Evolutionary conservation across 1,284 basidiomycete genomes (phyloP), one percentile per base, ranked within the genome.

Genomic region (Lentinula novae-zelandiae): DNA sequence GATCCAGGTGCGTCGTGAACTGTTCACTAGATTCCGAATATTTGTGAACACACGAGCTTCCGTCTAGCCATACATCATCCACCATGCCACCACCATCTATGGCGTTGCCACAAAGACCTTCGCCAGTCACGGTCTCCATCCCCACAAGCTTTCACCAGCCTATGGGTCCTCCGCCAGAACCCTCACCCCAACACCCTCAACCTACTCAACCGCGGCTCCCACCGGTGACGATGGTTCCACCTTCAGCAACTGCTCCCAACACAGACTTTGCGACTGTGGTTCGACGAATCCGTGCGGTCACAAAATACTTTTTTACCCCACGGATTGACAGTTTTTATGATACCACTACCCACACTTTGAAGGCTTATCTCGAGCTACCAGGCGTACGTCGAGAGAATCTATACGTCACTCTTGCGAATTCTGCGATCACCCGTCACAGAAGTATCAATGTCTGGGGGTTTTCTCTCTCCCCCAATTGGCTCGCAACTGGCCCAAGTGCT

Each of bases 371-470:
- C 9, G 54, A 56, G n/a, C 36, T 56, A 6, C 54, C 54, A 8
- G 54, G 54, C 12, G 42, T 56, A 8, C 39, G 40, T 27, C 20
- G 54, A 17, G 42, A 56, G 20, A 48, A 56, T 17, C 13, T 56
- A 3, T 31, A 17, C 9, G 40, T 56, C 5, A 39, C 54, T 10
- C 39, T 56, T 6, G 39, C 54, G 5, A 46, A 44, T 12, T 56
- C 54, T 34, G 39, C 54, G 15, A 46, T 56, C 13, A 42, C 20
- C n/a, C 22, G 40, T 9, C 27, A 33, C 10, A 44, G 40, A 46
- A 22, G n/a, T 46, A 15, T 56, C 40, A 34, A 31, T n/a, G 27
- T 56, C 31, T 56, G 54, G 54, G 54, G 54, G 34, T 44, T 44
- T 17, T 56, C 54, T 27, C 40, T 56, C 27, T 46, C 54, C 34